Evolutionary conservation across 148 eudicot genomes (phyloP), one percentile per base, ranked within the genome.

Genomic region (Fagopyrum homotropicum): DNA sequence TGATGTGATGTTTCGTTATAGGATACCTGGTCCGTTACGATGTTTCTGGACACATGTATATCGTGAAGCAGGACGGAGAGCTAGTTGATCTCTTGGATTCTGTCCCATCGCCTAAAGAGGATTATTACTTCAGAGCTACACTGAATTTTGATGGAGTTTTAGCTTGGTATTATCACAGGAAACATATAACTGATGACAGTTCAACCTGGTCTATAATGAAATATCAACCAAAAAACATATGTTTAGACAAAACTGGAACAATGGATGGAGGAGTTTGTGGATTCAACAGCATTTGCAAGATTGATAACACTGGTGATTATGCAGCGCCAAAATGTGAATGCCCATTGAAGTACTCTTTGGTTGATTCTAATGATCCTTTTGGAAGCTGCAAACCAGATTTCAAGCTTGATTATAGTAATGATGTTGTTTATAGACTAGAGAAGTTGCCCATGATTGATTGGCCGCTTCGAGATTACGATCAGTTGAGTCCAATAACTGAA

Each of bases 401-500:
- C 50, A n/a, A 4, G 60, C 29, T 57, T 6, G 3, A 11, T 14
- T 45, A 9, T 70, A 17, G n/a, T 45, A 9, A 17, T 5, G 50
- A 45, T 15, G 68, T 22, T 8, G 43, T 4, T 4, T 74, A 74
- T 51, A 40, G 55, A 26, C 52, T 82, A 9, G 51, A 60, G 8
- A 49, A 6, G 9, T 69, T 78, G 45, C 69, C 68, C 2, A 79
- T 48, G 48, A 81, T 77, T 0, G 51, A 77, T 45, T 84, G 79
- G 84, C 76, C 80, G 16, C 0, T 5, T 2, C 15, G 8, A 16
- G 82, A 84, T 49, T 81, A 74, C n/a, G 82, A 68, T 45, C 19
- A 14, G 68, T 45, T 60, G 11, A 22, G 17, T 9, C 71, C 79
- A 49, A 60, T 15, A 30, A 79, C 8, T 29, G 86, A 84, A 59